Percentiles rank a stretch among this genome's conserved stretches.
These are phyloP conservation scores for Ceratocystis ficicola DNA, from an alignment of 2,329 filamentous ascomycete species.

Conservation along the genomic window DNA sequence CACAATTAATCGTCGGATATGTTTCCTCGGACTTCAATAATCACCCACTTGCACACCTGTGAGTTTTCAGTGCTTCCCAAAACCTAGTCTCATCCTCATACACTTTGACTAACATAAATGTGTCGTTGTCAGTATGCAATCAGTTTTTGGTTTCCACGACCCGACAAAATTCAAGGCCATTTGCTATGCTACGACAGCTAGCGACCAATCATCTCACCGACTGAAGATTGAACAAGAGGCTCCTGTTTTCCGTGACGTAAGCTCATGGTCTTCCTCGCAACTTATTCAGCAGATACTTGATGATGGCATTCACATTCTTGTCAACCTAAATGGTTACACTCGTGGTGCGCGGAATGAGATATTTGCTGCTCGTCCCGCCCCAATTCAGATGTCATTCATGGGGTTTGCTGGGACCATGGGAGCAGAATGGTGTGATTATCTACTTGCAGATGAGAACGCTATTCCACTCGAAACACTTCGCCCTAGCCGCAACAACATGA, in stretches of 20 bases:
- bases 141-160: constrained; percentile 87
- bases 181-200: constrained; percentile 89
- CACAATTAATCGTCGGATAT: constrained; percentile 84
- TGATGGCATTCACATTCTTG: constrained; percentile 84
- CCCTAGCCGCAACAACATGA: constrained; percentile 63
- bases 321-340: constrained; percentile 98
- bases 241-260: constrained; percentile 81
- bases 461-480: constrained; percentile 72
- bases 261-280: constrained; percentile 70
- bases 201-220: constrained; percentile 78
- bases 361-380: constrained; percentile 85
- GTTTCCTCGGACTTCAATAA: constrained; percentile 99
- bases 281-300: constrained; percentile 74
- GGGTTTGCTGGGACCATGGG: constrained; percentile 92
- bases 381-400: constrained; percentile 99
- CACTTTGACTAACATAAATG: not conserved
- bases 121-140: constrained; percentile 60
- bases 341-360: constrained; percentile 93
- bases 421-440: constrained; percentile 97
- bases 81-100: not conserved
- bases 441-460: constrained; percentile 78
- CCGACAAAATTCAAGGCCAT: constrained; percentile 62
- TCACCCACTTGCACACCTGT: constrained; percentile 84
- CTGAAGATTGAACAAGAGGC: constrained; percentile 88
- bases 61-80: constrained; percentile 27